Evolutionary conservation across 78 protist species (phyloP), one percentile per base, ranked within the genome.

Genomic region (Acrasis kona): DNA sequence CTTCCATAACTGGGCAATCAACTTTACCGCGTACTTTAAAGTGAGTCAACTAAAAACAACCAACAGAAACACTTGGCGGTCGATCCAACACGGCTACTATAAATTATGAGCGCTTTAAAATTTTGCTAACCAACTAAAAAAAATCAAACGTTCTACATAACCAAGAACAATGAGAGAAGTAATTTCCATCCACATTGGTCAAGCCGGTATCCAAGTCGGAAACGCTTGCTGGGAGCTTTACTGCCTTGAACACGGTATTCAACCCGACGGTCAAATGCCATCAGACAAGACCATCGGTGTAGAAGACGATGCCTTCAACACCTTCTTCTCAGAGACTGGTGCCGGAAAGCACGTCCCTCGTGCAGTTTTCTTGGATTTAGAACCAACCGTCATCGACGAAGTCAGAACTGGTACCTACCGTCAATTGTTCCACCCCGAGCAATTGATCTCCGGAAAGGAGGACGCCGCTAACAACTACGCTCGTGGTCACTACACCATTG

Each of bases 381-480:
- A 94, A 82, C 99, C 99, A 57, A 86, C 98, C 28, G 98, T 95
- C 64, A 69, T 95, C 35, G 98, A 93, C 72, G 93, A 92, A 83
- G 87, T 95, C 67, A 85, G 97, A 66, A 87, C 85, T n/a, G 98
- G 98, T 64, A 76, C 87, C 50, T 96, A 95, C 88, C 73, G 95
- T 35, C 87, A 89, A 81, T 89, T 97, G 39, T 97, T 88, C 95
- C 97, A 94, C 89, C 99, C 98, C 31, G 96, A 98, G 80, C 96
- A 95, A 78, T 83, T 98, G 76, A 90, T 96, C 84, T 80, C 93
- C 29, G 98, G 98, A 72, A 95, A 98, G 95, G 98, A 94, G 82
- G 99, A 95, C 66, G 99, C 99, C 50, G 98, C 98, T 85, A 95
- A 95, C 96, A 95, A 94, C 93, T 97, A 87, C 85, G 98, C 99